Conservation (phyloP, 1,139 yeast species). For the Saccharomyces hybrid region DNA sequence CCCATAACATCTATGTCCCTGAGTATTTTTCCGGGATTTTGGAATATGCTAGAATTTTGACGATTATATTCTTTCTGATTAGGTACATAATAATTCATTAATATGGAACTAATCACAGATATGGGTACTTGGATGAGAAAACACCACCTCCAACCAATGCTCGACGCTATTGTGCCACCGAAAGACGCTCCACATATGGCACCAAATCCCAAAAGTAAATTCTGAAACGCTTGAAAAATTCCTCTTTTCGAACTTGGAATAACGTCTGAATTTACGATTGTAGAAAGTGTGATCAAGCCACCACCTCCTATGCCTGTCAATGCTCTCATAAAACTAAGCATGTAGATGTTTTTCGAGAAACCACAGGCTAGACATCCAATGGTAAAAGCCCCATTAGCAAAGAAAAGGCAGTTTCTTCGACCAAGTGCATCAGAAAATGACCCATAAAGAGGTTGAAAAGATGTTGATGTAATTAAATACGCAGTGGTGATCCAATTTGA, state of each 20-base stretch:
- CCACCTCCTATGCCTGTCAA: slow-evolving; percentile 57
- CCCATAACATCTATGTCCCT: slow-evolving; percentile 63
- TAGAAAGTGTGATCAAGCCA: slow-evolving; percentile 46
- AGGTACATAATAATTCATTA: slow-evolving; percentile 34
- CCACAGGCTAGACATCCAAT: slow-evolving; percentile 48
- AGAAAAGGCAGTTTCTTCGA: slow-evolving; percentile 45
- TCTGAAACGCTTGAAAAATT: slow-evolving; percentile 52
- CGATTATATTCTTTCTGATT: slow-evolving; percentile 15
- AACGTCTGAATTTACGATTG: slow-evolving; percentile 47
- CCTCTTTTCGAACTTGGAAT: slow-evolving; percentile 50
- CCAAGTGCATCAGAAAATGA: slow-evolving; percentile 77
- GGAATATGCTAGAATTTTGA: slow-evolving; percentile 18
- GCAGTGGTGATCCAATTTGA: slow-evolving; percentile 56
- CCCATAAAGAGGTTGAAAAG: slow-evolving; percentile 70
- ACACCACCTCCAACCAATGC: slow-evolving; percentile 66
- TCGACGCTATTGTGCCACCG: slow-evolving; percentile 62
- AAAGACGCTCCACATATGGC: slow-evolving; percentile 57
- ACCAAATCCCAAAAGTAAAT: slow-evolving; percentile 53
- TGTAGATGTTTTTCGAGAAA: slow-evolving; percentile 33
- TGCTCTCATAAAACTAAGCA: slow-evolving; percentile 50
- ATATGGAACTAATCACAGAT: slow-evolving; percentile 38
- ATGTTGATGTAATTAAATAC: slow-evolving; percentile 48
- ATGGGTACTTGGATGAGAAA: slow-evolving; percentile 55
- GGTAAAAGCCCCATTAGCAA: slow-evolving; percentile 42
- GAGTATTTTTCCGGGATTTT: slow-evolving; percentile 36